Conservation (phyloP, 2,329 filamentous ascomycete genomes). For the Diaporthe capsici region DNA sequence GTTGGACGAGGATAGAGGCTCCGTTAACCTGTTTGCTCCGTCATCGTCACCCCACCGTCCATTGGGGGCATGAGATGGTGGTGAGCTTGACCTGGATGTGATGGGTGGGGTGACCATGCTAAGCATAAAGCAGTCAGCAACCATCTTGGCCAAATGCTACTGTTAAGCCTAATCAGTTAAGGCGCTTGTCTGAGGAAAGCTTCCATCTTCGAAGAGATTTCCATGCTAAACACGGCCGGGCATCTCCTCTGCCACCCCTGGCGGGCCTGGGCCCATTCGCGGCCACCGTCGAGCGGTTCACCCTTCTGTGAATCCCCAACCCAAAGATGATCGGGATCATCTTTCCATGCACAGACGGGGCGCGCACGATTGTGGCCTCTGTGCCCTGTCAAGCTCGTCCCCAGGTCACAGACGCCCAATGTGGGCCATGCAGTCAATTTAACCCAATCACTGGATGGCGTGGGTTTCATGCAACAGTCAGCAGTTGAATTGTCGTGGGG, state of each 20-base stretch:
- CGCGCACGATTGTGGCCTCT: constrained; percentile 22
- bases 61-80: not conserved
- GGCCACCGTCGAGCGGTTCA: constrained; percentile 19
- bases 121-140: constrained; percentile 20
- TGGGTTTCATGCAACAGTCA: constrained; percentile 37
- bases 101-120: constrained; percentile 17
- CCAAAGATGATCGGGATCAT: constrained; percentile 14
- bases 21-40: constrained; percentile 16
- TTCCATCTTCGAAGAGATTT: constrained; percentile 33
- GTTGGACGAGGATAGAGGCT: constrained; percentile 6
- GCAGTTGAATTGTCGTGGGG: constrained; percentile 14
- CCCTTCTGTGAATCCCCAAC: not conserved
- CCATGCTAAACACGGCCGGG: constrained; percentile 29
- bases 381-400: constrained; percentile 26
- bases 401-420: constrained; percentile 30
- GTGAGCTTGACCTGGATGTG: constrained; percentile 15
- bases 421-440: constrained; percentile 11
- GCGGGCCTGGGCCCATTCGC: constrained; percentile 12
- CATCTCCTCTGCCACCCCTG: not conserved
- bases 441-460: constrained; percentile 33
- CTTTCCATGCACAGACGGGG: constrained; percentile 36
- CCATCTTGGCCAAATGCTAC: constrained; percentile 16
- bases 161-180: constrained; percentile 10
- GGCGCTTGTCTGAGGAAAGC: constrained; percentile 30
- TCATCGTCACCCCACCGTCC: constrained; percentile 26